Base-by-base conservation (phyloP, 2,329 filamentous ascomycete species). In the Fusarium goolgardi region DNA sequence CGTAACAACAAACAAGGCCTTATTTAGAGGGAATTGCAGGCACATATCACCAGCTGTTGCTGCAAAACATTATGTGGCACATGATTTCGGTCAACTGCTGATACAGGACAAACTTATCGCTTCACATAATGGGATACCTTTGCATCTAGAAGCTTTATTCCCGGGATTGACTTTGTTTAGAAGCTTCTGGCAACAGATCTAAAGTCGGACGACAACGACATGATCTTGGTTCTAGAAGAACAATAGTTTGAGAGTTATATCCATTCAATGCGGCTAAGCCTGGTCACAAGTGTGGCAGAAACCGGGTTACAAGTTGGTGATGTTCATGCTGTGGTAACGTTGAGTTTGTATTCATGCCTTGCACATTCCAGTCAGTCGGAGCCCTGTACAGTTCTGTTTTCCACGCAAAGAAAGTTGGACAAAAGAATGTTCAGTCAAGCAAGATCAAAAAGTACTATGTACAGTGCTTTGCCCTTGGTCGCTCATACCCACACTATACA, bases 21-120 rank as follows among this genome's bases (percentile, higher is more conserved):
- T 27, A n/a, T 20, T 16, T 16, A 27, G 18, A 20, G 6, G 20
- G 18, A 45, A 20, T 31, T 39, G 15, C 18, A 49, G 31, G 31
- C 12, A 51, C 44, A 51, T 18, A 55, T 59, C 39, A 51, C 45
- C 44, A 51, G 62, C 25, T 59, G 20, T 41, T 23, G 31, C 39
- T 45, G 13, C 31, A 46, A 65, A 25, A 21, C 40, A 53, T 60
- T 45, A 41, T 20, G 40, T 43, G 47, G 53, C 39, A 50, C 40
- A 50, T 44, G 16, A n/a, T 16, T n/a, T 23, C 11, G 8, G 32
- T 37, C 9, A 47, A 15, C 5, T 23, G 53, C 25, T 20, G 18
- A 31, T 31, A 41, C 20, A 21, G 23, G 13, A 20, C 18, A 25
- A n/a, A 31, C 27, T 31, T 13, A 21, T 45, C 43, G 13, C 6